Evolutionary conservation across 129 eudicot genomes (phyloP).

Genomic region (Logfia minima): DNA sequence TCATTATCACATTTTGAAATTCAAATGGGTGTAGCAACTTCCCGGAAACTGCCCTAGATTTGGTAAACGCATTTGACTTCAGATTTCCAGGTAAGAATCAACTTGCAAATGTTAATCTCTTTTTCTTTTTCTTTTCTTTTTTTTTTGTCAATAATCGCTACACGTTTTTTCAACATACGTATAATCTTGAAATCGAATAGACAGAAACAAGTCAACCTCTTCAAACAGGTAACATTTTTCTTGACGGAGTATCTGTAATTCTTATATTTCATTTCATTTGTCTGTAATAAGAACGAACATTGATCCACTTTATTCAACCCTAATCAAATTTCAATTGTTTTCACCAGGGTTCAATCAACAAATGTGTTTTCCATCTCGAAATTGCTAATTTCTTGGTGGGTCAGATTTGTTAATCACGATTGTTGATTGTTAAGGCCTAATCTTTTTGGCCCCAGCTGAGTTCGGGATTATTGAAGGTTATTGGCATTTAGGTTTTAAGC

Average conservation of each 20-base stretch:
- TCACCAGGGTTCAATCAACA: not conserved
- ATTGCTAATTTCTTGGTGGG: slow-evolving; percentile 9
- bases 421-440: slow-evolving; percentile 7
- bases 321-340: not conserved
- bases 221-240: slow-evolving; percentile 20
- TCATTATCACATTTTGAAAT: not conserved
- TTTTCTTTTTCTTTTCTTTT: too few species aligned
- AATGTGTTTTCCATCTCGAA: slow-evolving; percentile 1
- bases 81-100: not conserved
- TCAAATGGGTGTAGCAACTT: not conserved
- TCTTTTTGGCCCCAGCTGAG: not conserved
- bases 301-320: not conserved
- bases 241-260: not conserved
- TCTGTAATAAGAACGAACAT: not conserved
- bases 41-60: not conserved
- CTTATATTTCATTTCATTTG: not conserved
- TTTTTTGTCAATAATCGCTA: not conserved
- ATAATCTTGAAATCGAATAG: not conserved
- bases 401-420: slow-evolving; percentile 12
- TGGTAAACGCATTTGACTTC: not conserved
- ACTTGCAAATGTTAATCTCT: not conserved
- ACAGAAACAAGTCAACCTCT: slow-evolving; percentile 6
- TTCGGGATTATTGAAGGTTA: not conserved
- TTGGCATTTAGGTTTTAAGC: slow-evolving; percentile 18
- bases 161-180: not conserved